phyloP scores from a whole-genome alignment of 495 filamentous ascomycete species.

The Acidiella bohemica region DNA sequence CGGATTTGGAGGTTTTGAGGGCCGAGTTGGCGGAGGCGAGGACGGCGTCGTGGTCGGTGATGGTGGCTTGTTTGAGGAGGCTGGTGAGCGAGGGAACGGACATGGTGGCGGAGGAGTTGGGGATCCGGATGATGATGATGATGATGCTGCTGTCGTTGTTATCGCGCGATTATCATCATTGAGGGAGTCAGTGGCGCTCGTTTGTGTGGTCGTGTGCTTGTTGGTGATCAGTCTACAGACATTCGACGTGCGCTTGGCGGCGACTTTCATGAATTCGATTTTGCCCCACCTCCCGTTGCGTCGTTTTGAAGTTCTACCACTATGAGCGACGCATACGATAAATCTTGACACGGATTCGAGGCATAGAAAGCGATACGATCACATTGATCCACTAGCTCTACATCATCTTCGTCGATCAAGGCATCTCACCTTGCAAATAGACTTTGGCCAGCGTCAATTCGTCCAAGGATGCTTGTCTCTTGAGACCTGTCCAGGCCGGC shows the following conservation, averaged over 20 bases:
- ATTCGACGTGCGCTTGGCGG: background rate
- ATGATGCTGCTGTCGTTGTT: background rate
- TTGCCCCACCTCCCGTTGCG: too few species aligned
- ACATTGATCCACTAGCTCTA: too few species aligned
- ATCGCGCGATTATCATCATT: background rate
- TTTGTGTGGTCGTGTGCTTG: background rate
- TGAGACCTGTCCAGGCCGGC: too few species aligned
- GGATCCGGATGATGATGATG: background rate
- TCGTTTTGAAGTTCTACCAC: too few species aligned
- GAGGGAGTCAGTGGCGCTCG: background rate
- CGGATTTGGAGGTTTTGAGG: slow-evolving; percentile 48
- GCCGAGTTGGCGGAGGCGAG: slow-evolving; percentile 56
- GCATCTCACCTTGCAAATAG: too few species aligned
- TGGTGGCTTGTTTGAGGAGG: slow-evolving; percentile 43
- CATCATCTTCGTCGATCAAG: too few species aligned
- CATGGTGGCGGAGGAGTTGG: slow-evolving; percentile 17
- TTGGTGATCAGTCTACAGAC: background rate
- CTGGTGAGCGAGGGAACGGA: slow-evolving; percentile 38
- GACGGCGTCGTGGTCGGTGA: slow-evolving; percentile 65
- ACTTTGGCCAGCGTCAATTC: too few species aligned
- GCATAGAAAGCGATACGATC: too few species aligned
- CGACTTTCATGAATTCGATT: background rate
- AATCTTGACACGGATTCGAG: too few species aligned
- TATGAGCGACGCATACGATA: too few species aligned
- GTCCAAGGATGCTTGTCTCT: too few species aligned